Evolutionary conservation across 2,329 filamentous ascomycete genomes (phyloP).

Genomic region (Coniosporium tulheliwenetii): DNA sequence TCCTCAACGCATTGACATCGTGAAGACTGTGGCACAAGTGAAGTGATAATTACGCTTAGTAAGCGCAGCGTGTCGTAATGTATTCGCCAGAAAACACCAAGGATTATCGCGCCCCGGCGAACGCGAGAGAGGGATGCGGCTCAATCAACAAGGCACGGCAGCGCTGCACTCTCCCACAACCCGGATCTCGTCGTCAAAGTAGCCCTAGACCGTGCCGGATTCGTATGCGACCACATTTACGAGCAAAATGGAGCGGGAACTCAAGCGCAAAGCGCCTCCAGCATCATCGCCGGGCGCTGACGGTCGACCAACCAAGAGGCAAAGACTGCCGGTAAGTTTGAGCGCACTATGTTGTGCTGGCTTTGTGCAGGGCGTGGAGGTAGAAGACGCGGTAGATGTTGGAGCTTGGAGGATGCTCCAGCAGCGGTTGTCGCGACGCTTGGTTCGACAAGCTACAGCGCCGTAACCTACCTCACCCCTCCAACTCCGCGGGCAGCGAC

Average conservation of each 20-base stretch:
- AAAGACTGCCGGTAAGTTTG: conserved; percentile 41
- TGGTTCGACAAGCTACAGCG: neutral
- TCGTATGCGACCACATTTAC: neutral
- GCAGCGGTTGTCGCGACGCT: neutral
- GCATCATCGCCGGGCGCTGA: conserved; percentile 33
- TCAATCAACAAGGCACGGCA: too few species aligned
- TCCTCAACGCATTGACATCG: too few species aligned
- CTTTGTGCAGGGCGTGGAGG: conserved; percentile 2
- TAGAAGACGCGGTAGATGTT: conserved; percentile 3
- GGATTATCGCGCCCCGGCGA: too few species aligned
- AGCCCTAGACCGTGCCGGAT: neutral
- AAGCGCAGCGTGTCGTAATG: too few species aligned
- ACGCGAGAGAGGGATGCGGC: too few species aligned
- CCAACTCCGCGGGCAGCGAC: conserved; percentile 10
- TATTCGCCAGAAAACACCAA: too few species aligned
- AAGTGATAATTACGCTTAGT: too few species aligned
- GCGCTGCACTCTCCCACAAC: too few species aligned
- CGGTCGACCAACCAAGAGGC: conserved; percentile 40
- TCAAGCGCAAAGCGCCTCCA: conserved; percentile 40
- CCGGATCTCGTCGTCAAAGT: too few species aligned
- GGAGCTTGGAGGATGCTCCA: neutral
- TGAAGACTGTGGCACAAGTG: too few species aligned
- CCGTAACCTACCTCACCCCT: neutral
- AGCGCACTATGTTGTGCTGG: conserved; percentile 1
- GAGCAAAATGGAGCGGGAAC: conserved; percentile 3